A percentile compares a stretch with the other conserved stretches of the same genome.
Conservation (phyloP, 2,329 filamentous ascomycete species). For the Scedosporium boydii region DNA sequence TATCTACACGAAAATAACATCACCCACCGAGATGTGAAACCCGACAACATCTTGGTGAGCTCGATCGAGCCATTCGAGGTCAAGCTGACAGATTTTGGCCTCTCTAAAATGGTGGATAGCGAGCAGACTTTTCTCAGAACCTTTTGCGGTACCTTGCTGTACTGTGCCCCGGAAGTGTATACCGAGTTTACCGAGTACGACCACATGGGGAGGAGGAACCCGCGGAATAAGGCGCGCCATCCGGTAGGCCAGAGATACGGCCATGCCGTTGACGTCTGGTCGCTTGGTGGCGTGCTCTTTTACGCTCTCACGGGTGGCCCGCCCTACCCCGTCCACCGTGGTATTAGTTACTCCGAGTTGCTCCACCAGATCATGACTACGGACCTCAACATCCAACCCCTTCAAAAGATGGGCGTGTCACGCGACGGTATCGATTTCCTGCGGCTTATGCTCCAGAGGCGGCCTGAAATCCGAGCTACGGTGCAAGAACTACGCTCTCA, state of each 20-base stretch:
- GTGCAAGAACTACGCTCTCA: conserved; percentile 61
- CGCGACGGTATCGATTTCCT: conserved; percentile 64
- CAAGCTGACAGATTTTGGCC: conserved; percentile 91
- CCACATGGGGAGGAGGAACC: conserved; percentile 54
- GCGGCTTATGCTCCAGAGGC: conserved; percentile 67
- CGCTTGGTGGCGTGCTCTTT: conserved; percentile 84
- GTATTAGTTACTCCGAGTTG: conserved; percentile 69
- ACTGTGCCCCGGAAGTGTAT: conserved; percentile 95
- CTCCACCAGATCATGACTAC: conserved; percentile 79
- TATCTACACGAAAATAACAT: conserved; percentile 85
- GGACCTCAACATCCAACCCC: conserved; percentile 54
- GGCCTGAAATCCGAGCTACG: conserved; percentile 67
- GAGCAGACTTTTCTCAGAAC: conserved; percentile 90
- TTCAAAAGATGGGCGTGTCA: conserved; percentile 52
- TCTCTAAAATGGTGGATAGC: conserved; percentile 89
- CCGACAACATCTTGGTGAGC: conserved; percentile 88
- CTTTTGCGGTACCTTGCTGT: conserved; percentile 90
- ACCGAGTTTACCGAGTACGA: conserved; percentile 62
- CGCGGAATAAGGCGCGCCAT: conserved; percentile 55
- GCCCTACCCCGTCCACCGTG: conserved; percentile 70
- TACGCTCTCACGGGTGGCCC: conserved; percentile 71
- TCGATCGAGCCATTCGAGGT: conserved; percentile 65
- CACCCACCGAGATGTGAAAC: conserved; percentile 97
- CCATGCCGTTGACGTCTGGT: conserved; percentile 94
- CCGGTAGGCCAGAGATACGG: conserved; percentile 60